Percentiles rank a stretch among this genome's conserved stretches.
These are phyloP conservation scores for Lecanicillium sp. DNA, from an alignment of 2,329 filamentous ascomycete genomes.

Conservation along the genomic window DNA sequence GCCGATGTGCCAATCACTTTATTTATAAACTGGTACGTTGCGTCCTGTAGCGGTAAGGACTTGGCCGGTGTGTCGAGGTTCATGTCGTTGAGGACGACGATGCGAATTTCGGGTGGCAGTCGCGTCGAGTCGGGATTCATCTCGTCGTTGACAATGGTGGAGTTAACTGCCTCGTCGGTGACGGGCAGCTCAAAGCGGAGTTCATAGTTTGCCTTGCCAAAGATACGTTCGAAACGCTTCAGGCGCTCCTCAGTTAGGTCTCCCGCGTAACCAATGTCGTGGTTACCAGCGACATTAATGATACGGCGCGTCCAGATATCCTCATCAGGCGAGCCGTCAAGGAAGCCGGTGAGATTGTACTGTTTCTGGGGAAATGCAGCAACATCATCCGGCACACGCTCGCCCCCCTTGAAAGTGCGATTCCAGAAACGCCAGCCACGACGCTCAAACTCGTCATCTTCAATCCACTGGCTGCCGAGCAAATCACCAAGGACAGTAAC, in stretches of 20 bases:
- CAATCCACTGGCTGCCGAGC: conserved; percentile 91
- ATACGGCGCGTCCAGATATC: conserved; percentile 63
- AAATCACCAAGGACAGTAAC: conserved; percentile 84
- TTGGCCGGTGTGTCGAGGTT: conserved; percentile 81
- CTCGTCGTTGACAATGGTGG: conserved; percentile 31
- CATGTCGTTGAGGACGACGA: conserved; percentile 86
- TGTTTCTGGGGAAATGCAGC: conserved; percentile 39
- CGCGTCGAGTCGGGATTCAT: conserved; percentile 37
- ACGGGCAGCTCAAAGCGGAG: conserved; percentile 59
- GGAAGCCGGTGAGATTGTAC: conserved; percentile 40
- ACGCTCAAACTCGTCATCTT: conserved; percentile 70
- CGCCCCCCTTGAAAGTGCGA: conserved; percentile 62
- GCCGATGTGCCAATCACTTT: conserved; percentile 53
- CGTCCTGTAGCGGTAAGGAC: conserved; percentile 56
- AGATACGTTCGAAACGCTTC: conserved; percentile 71
- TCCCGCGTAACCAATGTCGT: conserved; percentile 93
- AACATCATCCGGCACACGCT: conserved; percentile 52
- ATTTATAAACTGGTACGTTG: conserved; percentile 73
- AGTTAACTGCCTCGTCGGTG: conserved; percentile 26
- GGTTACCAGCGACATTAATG: conserved; percentile 89
- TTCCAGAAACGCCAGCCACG: conserved; percentile 73
- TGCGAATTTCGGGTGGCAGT: conserved; percentile 60
- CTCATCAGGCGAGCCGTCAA: conserved; percentile 35
- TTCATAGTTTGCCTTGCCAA: conserved; percentile 88
- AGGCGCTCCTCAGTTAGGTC: conserved; percentile 73